Base-by-base conservation (phyloP, 1,139 yeast genomes). In the Kodamaea fungicola region DNA sequence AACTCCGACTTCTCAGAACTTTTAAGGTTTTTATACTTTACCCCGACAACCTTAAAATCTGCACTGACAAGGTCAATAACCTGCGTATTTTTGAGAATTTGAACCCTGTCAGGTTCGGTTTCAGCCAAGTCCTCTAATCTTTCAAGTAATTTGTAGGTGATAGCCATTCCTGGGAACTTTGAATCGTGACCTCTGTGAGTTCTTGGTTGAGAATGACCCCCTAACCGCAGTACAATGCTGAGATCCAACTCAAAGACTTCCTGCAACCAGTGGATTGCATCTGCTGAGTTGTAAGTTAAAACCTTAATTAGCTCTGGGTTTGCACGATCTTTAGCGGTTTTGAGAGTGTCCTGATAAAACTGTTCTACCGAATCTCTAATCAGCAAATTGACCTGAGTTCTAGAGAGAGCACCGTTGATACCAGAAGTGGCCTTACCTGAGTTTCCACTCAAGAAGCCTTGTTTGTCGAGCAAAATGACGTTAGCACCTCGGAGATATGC, bases 391-490 rank as follows among this genome's bases (percentile, higher is more conserved):
- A 68, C 61, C 54, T 86, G 92, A 1, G 88, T 75, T 12, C 74
- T 54, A 0, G 94, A 81, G 27, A 72, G 64, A 1, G 87, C 80
- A 12, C 92, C 95, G 56, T 83, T 85, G 49, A 86, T 85, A 19
- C 95, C 95, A 13, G 87, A 78, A 0, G 90, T 82, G 1, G 95
- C 95, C 56, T 83, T 83, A 22, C 85, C 80, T 28, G 90, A 81
- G 53, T 84, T 85, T 4, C 95, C 95, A 40, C 90, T 86, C 30
- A 83, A 64, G 47, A 76, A 76, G 9, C 78, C 71, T 37, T 76
- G 78, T 50, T 83, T 83, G 45, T 83, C 90, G 13, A 83, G 50
- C 12, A 83, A 51, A 0, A 82, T 58, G 10, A 83, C 78, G 47
- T 77, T 62, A 51, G 83, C 66, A 36, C 80, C 76, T 35, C 79